Percentiles rank a stretch among this genome's conserved stretches.
Evolutionary conservation across 345 rosid genomes (phyloP).

Genomic region (Camelina neglecta): DNA sequence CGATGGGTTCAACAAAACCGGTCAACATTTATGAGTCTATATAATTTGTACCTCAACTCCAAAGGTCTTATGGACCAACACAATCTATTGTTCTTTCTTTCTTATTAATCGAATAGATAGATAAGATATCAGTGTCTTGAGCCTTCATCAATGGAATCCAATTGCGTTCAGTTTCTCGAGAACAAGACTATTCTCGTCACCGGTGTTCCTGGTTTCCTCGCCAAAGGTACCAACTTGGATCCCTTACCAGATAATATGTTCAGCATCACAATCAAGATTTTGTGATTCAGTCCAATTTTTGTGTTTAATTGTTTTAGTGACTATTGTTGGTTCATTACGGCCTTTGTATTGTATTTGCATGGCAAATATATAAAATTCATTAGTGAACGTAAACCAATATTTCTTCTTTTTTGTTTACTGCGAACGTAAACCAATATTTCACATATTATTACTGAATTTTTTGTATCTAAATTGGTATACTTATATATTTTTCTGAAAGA

Average conservation of each 20-base stretch:
- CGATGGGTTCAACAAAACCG: conserved; percentile 22
- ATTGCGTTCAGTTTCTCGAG: conserved; percentile 23
- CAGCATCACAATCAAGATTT: background rate
- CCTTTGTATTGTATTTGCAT: conserved; percentile 10
- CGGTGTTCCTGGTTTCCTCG: conserved; percentile 43
- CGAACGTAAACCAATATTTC: background rate
- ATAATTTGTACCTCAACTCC: conserved; percentile 14
- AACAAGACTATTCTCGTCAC: conserved; percentile 42
- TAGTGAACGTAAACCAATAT: background rate
- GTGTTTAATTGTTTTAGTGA: background rate
- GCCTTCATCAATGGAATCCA: conserved; percentile 26
- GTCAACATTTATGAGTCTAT: conserved; percentile 28
- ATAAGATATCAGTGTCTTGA: background rate
- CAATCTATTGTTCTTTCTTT: background rate
- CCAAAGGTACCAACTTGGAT: conserved; percentile 33
- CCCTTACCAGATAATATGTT: background rate
- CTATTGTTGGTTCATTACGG: conserved; percentile 6
- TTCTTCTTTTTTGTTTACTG: no score
- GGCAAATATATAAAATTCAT: background rate
- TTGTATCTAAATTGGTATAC: background rate
- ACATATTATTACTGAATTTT: background rate
- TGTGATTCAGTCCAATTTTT: background rate
- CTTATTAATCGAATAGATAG: background rate
- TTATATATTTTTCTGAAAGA: background rate
- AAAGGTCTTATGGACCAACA: background rate